Evolutionary conservation across 2,329 filamentous ascomycete genomes (phyloP).

Genomic region (Passalora sequoiae): DNA sequence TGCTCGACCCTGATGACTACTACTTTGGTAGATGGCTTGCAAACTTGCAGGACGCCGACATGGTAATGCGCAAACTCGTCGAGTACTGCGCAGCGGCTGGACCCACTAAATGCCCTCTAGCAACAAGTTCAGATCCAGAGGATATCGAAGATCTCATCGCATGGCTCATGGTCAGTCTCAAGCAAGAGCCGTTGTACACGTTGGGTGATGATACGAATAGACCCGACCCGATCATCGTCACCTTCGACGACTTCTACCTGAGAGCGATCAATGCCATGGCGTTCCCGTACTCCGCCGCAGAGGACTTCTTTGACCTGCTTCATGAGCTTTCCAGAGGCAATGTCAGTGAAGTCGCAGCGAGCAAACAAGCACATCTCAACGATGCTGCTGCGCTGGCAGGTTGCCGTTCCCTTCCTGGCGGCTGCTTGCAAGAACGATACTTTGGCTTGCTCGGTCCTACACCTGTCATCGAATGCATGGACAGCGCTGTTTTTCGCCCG

Average conservation of each 20-base stretch:
- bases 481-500: conserved; percentile 5
- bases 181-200: background rate
- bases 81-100: conserved; percentile 7
- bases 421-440: conserved; percentile 8
- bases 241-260: conserved; percentile 11
- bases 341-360: conserved; percentile 1
- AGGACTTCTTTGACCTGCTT: conserved; percentile 7
- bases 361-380: conserved; percentile 7
- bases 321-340: conserved; percentile 8
- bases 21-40: background rate
- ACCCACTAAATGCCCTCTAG: conserved; percentile 5
- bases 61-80: conserved; percentile 1
- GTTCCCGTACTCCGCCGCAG: conserved; percentile 6
- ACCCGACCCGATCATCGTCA: conserved; percentile 3
- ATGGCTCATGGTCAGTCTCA: conserved; percentile 2
- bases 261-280: conserved; percentile 9
- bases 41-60: conserved; percentile 4
- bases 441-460: conserved; percentile 10
- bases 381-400: conserved; percentile 1
- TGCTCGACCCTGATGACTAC: conserved; percentile 5
- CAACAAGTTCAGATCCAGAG: background rate
- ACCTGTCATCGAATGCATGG: conserved; percentile 12
- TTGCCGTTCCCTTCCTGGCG: conserved; percentile 3
- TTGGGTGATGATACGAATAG: background rate
- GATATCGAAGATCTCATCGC: conserved; percentile 4